Percentiles rank a stretch among this genome's conserved stretches.
Evolutionary conservation across 2,329 filamentous ascomycete species (phyloP).

Genomic region (Colletotrichum sp.): DNA sequence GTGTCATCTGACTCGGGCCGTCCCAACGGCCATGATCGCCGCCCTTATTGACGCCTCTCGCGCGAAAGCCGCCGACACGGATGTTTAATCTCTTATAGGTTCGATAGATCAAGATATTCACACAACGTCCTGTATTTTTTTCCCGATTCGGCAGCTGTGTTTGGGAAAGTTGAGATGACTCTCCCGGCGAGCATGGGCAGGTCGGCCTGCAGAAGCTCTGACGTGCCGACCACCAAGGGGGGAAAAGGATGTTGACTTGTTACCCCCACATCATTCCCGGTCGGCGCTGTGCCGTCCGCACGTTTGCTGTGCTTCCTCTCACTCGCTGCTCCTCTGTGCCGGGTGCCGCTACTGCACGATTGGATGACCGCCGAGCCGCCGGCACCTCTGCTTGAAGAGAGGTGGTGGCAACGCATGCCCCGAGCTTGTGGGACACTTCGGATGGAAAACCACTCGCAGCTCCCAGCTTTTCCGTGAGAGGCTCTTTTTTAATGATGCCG

Average conservation of each 20-base stretch:
- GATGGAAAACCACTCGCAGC: neutral
- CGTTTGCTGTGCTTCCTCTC: neutral
- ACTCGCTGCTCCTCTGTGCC: neutral
- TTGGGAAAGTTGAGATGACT: neutral
- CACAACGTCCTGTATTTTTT: neutral
- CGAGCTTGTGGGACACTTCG: neutral
- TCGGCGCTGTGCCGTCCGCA: conserved; percentile 8
- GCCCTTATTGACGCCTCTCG: neutral
- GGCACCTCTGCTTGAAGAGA: neutral
- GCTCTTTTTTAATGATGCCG: neutral
- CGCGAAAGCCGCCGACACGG: neutral
- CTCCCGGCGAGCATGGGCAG: neutral
- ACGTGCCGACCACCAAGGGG: neutral
- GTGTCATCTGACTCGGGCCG: neutral
- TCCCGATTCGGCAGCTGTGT: neutral
- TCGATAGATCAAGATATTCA: neutral
- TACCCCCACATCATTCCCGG: neutral
- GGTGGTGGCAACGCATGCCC: conserved; percentile 1
- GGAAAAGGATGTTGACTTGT: neutral
- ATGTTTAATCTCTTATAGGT: neutral
- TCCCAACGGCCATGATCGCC: neutral
- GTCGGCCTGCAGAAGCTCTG: neutral
- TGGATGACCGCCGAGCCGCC: neutral
- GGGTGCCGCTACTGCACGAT: neutral
- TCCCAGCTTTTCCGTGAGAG: neutral